Percentiles rank a stretch among this genome's conserved stretches.
These are phyloP conservation scores for Theileria orientalis DNA, from an alignment of 169 alveolate species.

Conservation along the genomic window DNA sequence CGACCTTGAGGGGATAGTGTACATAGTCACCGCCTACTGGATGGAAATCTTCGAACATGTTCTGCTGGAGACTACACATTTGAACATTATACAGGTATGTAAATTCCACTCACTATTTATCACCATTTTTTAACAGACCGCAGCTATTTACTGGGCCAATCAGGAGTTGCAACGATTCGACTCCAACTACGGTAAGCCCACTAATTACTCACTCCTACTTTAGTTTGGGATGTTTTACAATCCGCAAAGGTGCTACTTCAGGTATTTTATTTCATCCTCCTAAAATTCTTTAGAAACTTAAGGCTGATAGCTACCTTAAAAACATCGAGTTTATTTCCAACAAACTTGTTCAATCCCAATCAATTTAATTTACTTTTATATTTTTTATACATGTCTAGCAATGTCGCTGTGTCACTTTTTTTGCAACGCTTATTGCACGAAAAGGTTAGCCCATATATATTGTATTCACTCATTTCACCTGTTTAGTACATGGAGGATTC, in stretches of 20 bases:
- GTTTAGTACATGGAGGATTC: slow-evolving; percentile 51
- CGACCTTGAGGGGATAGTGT: slow-evolving; percentile 76
- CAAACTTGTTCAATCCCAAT: slow-evolving; percentile 39
- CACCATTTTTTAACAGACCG: slow-evolving; percentile 59
- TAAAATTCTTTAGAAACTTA: slow-evolving; percentile 14
- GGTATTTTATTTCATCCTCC: slow-evolving; percentile 1
- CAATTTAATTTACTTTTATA: not conserved
- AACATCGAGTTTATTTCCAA: slow-evolving; percentile 59
- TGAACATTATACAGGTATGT: slow-evolving; percentile 68
- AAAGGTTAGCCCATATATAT: slow-evolving; percentile 28
- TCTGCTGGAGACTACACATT: slow-evolving; percentile 48
- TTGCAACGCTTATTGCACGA: slow-evolving; percentile 47
- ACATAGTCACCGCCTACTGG: slow-evolving; percentile 78
- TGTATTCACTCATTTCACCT: not conserved
- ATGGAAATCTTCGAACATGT: slow-evolving; percentile 72
- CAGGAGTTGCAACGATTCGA: slow-evolving; percentile 77
- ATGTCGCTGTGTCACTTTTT: slow-evolving; percentile 53
- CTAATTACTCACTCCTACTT: not conserved
- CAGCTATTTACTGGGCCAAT: slow-evolving; percentile 81
- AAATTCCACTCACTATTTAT: not conserved
- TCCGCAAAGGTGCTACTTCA: slow-evolving; percentile 34
- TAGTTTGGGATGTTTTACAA: slow-evolving; percentile 64
- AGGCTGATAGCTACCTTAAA: slow-evolving; percentile 35
- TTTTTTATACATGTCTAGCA: slow-evolving; percentile 29
- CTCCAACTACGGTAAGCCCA: slow-evolving; percentile 66